Conservation (phyloP, 1,139 yeast species). For the Pneumocystis canis region DNA sequence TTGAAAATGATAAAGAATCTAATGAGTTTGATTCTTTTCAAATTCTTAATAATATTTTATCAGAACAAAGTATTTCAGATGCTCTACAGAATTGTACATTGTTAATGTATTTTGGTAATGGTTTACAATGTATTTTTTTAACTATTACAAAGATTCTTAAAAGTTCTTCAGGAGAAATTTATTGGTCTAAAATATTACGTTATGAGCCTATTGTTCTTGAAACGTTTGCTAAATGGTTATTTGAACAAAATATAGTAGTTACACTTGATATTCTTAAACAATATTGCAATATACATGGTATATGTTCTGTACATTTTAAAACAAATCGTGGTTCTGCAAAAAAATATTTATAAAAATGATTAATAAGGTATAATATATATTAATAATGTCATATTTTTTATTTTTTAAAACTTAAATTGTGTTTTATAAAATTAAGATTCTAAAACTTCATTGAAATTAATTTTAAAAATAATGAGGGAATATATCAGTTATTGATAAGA, state of each 20-base stretch:
- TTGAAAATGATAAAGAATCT: not conserved
- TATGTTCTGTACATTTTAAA: slow-evolving; percentile 11
- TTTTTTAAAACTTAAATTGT: no score
- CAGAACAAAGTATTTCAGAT: not conserved
- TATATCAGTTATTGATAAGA: no score
- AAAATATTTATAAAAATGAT: slow-evolving; percentile 4
- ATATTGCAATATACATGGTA: slow-evolving; percentile 15
- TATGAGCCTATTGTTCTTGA: slow-evolving; percentile 17
- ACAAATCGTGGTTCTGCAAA: slow-evolving; percentile 6
- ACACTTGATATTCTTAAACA: slow-evolving; percentile 12
- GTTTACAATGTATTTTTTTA: not conserved
- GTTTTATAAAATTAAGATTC: no score
- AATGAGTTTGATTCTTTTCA: not conserved
- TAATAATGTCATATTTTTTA: not conserved
- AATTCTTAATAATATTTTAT: not conserved
- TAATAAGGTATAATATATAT: not conserved
- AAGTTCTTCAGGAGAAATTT: slow-evolving; percentile 10
- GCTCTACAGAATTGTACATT: not conserved
- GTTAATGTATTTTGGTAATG: not conserved
- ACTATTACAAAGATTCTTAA: slow-evolving; percentile 3
- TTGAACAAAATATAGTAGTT: slow-evolving; percentile 5
- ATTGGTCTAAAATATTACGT: slow-evolving; percentile 16
- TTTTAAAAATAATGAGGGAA: no score
- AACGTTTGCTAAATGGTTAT: slow-evolving; percentile 13
- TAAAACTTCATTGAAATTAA: not conserved